Evolutionary conservation across 495 filamentous ascomycete species (phyloP), one percentile per base, ranked within the genome.

Genomic region (Hypoxylon fuscum): DNA sequence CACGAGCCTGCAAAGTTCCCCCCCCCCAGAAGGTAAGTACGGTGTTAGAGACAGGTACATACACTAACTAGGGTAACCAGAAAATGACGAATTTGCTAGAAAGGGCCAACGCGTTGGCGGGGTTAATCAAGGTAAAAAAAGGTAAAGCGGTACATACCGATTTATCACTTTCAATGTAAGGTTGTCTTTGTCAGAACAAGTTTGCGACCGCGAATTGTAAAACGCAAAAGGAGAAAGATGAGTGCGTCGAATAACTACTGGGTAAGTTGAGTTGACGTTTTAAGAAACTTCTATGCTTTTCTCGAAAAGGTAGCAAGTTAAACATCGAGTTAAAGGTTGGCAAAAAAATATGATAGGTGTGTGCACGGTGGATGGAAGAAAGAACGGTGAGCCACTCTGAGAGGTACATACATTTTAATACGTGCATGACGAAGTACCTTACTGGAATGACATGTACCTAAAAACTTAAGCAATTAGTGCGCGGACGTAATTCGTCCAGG

Each of bases 1-100:
- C 65, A 69, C 68, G 65, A 62, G 68, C 59, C 48, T 55, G 46
- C 23, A n/a, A 37, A 41, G 15, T 22, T 43, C 21, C 40, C 21
- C 38, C 18, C 14, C 17, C 55, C 31, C 32, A 43, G 4, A 55
- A 4, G 35, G 14, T 27, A 45, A 49, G 37, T 29, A 40, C n/a
- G n/a, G n/a, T n/a, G n/a, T n/a, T n/a, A n/a, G n/a, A n/a, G n/a
- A n/a, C n/a, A n/a, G n/a, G n/a, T n/a, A n/a, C n/a, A n/a, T n/a
- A n/a, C n/a, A n/a, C n/a, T n/a, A n/a, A n/a, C 52, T 50, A 57
- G 51, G 55, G 59, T 55, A 55, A 44, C 59, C 23, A 52, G 27
- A 22, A 10, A 29, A 37, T 45, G 51, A 55, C 41, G 40, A 41
- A 40, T 14, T 43, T 17, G 34, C 23, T 48, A 27, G 58, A 47